phyloP scores from a whole-genome alignment of 176 grass and related monocot species.

The Poa annua region DNA sequence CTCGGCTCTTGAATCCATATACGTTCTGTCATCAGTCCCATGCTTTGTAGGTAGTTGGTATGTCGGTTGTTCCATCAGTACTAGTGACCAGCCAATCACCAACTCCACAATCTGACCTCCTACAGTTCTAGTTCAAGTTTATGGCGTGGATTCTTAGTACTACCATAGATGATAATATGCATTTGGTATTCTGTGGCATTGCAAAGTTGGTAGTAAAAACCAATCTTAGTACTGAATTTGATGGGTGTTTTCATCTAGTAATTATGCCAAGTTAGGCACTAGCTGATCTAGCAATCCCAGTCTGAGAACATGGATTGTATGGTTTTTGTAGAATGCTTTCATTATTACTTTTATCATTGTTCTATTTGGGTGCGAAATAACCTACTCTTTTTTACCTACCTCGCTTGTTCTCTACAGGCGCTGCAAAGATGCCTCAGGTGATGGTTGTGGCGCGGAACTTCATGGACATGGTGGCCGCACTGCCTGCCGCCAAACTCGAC shows the following conservation, averaged over 20 bases:
- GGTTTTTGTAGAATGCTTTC: neutral
- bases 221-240: neutral
- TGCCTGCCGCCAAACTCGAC: conserved; percentile 76
- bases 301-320: neutral
- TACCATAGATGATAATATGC: too few relatives aligned
- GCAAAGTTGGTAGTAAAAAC: neutral
- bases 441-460: conserved; percentile 90
- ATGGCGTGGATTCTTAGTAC: too few relatives aligned
- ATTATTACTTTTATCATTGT: neutral
- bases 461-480: conserved; percentile 94
- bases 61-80: neutral
- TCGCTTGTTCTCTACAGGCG: neutral
- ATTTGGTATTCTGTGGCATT: too few relatives aligned
- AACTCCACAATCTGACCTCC: neutral
- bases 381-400: neutral
- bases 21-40: neutral
- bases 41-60: neutral
- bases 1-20: neutral
- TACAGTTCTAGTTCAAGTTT: too few relatives aligned
- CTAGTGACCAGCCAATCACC: neutral
- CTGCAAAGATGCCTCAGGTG: conserved; percentile 78
- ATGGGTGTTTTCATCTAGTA: neutral
- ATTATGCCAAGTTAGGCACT: neutral
- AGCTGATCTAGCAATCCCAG: neutral
- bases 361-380: neutral